Percentiles rank a stretch among this genome's conserved stretches.
phyloP scores from a whole-genome alignment of 495 filamentous ascomycete genomes.

The Chaetomium tenue region DNA sequence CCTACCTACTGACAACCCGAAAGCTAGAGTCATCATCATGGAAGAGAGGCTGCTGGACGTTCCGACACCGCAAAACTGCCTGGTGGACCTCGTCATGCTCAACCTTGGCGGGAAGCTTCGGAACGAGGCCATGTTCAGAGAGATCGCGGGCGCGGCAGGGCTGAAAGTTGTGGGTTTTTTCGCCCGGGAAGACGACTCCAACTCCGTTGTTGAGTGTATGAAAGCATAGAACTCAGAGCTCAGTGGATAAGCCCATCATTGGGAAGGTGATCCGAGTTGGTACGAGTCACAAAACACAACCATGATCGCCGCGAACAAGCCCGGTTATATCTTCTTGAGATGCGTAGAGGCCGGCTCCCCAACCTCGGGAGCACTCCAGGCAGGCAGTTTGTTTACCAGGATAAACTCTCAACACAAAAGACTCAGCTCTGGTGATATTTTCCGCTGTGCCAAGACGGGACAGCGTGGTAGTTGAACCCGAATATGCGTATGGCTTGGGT shows the following conservation, averaged over 20 bases:
- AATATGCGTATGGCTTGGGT: neutral
- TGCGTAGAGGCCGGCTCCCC: too few species aligned
- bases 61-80: constrained; percentile 26
- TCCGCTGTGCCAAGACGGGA: too few species aligned
- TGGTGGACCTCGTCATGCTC: constrained; percentile 37
- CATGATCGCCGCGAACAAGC: too few species aligned
- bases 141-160: constrained; percentile 26
- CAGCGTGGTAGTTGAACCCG: too few species aligned
- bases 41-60: constrained; percentile 29
- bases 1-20: constrained; percentile 33
- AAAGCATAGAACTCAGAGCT: constrained; percentile 5
- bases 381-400: too few species aligned
- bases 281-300: too few species aligned
- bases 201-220: constrained; percentile 32
- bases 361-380: too few species aligned
- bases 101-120: constrained; percentile 37
- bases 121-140: constrained; percentile 26
- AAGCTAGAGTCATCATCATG: constrained; percentile 34
- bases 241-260: neutral
- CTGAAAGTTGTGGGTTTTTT: constrained; percentile 29
- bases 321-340: too few species aligned
- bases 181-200: constrained; percentile 18
- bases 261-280: too few species aligned
- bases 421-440: too few species aligned
- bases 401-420: too few species aligned